Evolutionary conservation across 2,329 filamentous ascomycete genomes (phyloP).

Genomic region (Zopfia rhizophila): DNA sequence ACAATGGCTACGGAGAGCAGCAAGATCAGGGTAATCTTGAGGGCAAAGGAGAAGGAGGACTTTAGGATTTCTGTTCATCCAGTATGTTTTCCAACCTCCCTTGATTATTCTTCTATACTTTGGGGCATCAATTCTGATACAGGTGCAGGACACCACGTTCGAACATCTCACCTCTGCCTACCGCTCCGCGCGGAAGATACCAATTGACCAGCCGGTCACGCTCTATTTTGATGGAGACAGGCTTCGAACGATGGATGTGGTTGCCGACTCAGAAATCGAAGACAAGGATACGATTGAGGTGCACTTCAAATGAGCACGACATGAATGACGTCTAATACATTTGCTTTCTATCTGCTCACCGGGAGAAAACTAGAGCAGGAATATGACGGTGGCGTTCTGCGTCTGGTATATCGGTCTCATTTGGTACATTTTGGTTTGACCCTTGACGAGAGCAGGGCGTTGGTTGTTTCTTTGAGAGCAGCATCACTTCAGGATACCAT

Average conservation of each 20-base stretch:
- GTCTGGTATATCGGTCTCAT: too few relatives aligned
- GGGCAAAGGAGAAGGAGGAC: constrained; percentile 61
- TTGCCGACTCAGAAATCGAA: constrained; percentile 48
- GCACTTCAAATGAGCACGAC: constrained; percentile 40
- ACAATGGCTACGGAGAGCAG: constrained; percentile 31
- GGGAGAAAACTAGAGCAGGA: constrained; percentile 1
- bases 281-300: constrained; percentile 51
- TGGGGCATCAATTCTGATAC: constrained; percentile 16
- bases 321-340: too few relatives aligned
- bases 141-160: constrained; percentile 41
- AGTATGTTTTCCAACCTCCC: constrained; percentile 46
- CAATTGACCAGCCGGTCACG: constrained; percentile 40
- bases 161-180: constrained; percentile 43
- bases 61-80: constrained; percentile 62
- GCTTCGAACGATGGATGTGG: constrained; percentile 42
- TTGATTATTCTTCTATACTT: not conserved
- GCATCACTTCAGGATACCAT: too few relatives aligned
- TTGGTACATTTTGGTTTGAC: too few relatives aligned
- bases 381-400: too few relatives aligned
- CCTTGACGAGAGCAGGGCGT: too few relatives aligned
- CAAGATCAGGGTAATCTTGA: constrained; percentile 61
- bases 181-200: constrained; percentile 31
- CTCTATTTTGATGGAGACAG: constrained; percentile 52
- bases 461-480: too few relatives aligned
- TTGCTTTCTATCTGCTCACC: too few relatives aligned